Conservation (phyloP, 1,284 basidiomycete genomes). For the Cryptococcus maquisensis region DNA sequence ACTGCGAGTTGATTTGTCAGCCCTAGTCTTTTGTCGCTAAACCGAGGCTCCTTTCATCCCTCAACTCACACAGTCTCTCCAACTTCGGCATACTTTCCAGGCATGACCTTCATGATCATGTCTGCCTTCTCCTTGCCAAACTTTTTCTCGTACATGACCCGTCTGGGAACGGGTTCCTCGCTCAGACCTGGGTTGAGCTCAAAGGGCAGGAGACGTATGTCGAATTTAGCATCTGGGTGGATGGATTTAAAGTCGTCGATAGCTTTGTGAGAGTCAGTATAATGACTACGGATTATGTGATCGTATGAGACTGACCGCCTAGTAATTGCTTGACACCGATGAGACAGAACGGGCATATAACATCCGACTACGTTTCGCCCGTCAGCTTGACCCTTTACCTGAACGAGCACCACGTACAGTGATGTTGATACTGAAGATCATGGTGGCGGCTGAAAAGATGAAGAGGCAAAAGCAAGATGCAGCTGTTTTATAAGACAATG, state of each 20-base stretch:
- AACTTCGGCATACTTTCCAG: slow-evolving; percentile 36
- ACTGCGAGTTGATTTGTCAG: slow-evolving; percentile 11
- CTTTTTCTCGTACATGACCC: slow-evolving; percentile 33
- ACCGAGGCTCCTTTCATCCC: not conserved
- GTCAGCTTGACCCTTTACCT: not conserved
- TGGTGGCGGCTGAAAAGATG: not conserved
- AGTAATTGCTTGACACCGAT: slow-evolving; percentile 39
- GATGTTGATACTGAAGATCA: slow-evolving; percentile 21
- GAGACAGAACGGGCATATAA: slow-evolving; percentile 42
- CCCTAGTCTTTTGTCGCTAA: not conserved
- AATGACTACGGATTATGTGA: not conserved
- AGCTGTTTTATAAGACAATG: too few relatives aligned
- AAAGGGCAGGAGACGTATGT: slow-evolving; percentile 45
- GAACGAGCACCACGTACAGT: slow-evolving; percentile 21
- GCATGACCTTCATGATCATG: slow-evolving; percentile 31
- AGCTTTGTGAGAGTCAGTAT: slow-evolving; percentile 11
- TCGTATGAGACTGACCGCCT: slow-evolving; percentile 16
- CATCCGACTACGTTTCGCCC: slow-evolving; percentile 31
- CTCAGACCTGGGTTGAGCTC: slow-evolving; percentile 39
- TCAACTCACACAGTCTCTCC: slow-evolving; percentile 45
- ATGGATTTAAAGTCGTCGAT: slow-evolving; percentile 22
- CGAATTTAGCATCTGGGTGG: slow-evolving; percentile 20
- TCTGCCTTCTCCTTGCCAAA: slow-evolving; percentile 43
- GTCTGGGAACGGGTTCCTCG: slow-evolving; percentile 27
- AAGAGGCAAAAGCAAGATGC: not conserved